Evolutionary conservation across 345 rosid genomes (phyloP).

Genomic region (Citrus cavaleriei): DNA sequence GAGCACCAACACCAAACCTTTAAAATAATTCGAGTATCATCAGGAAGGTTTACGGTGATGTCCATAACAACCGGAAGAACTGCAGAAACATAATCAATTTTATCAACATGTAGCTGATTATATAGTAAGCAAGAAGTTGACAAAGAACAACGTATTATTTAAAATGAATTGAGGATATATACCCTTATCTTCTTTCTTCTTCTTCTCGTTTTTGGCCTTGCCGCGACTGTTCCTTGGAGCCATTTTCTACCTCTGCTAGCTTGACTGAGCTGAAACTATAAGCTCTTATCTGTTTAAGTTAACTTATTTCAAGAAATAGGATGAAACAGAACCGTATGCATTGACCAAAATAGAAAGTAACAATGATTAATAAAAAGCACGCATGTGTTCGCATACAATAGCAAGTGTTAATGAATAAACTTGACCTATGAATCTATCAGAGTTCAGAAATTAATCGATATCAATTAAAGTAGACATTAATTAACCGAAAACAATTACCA

Average conservation of each 20-base stretch:
- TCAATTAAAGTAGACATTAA: background rate
- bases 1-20: slow-evolving; percentile 48
- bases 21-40: slow-evolving; percentile 63
- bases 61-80: slow-evolving; percentile 90
- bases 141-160: too few relatives aligned
- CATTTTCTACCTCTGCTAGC: slow-evolving; percentile 45
- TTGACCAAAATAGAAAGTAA: background rate
- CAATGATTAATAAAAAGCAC: background rate
- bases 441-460: background rate
- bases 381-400: background rate
- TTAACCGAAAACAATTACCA: slow-evolving; percentile 17
- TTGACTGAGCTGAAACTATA: slow-evolving; percentile 14
- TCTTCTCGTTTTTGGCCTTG: slow-evolving; percentile 89
- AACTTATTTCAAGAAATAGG: background rate
- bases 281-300: background rate
- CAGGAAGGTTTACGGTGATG: slow-evolving; percentile 78
- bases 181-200: slow-evolving; percentile 98
- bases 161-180: background rate
- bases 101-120: too few relatives aligned
- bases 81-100: slow-evolving; percentile 26
- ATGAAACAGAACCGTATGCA: background rate
- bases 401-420: background rate
- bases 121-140: background rate
- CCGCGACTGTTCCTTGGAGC: slow-evolving; percentile 94
- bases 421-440: background rate